Evolutionary conservation across 805 yeast species (phyloP).

Genomic region (Kregervanrija pseudodelftensis): DNA sequence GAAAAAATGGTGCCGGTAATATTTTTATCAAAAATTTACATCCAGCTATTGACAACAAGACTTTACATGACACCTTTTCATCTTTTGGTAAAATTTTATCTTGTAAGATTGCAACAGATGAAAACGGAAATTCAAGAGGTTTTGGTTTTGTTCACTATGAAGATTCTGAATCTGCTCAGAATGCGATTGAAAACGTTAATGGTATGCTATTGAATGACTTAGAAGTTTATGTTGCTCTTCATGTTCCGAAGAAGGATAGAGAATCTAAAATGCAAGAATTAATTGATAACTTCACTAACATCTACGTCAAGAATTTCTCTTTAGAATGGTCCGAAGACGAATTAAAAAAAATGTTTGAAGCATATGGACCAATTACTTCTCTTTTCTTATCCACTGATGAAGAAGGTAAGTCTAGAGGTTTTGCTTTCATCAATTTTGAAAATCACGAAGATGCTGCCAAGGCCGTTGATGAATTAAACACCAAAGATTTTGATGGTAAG

Average conservation of each 20-base stretch:
- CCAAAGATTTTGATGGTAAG: constrained; percentile 77
- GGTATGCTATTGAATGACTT: constrained; percentile 97
- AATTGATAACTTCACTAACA: constrained; percentile 91
- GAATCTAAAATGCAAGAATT: constrained; percentile 85
- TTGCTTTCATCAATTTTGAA: constrained; percentile 91
- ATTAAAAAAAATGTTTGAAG: constrained; percentile 63
- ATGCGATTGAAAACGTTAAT: constrained; percentile 94
- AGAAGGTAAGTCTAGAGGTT: constrained; percentile 89
- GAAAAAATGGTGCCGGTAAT: constrained; percentile 95
- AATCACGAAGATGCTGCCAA: constrained; percentile 79
- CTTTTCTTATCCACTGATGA: constrained; percentile 70
- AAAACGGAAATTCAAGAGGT: constrained; percentile 84
- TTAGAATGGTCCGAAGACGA: constrained; percentile 62
- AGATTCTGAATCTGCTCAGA: constrained; percentile 82
- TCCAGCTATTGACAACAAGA: constrained; percentile 97
- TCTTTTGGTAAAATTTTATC: constrained; percentile 95
- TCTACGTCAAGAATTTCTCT: constrained; percentile 87
- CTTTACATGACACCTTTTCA: constrained; percentile 94
- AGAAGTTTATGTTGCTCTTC: constrained; percentile 94
- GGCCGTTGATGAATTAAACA: constrained; percentile 91
- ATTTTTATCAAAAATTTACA: constrained; percentile 97
- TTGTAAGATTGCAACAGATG: constrained; percentile 95
- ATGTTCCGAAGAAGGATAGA: constrained; percentile 88
- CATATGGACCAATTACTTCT: constrained; percentile 78
- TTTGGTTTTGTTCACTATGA: constrained; percentile 98